These are phyloP conservation scores for Scleroderma citrinum DNA, from an alignment of 768 basidiomycete species.

Conservation along the genomic window DNA sequence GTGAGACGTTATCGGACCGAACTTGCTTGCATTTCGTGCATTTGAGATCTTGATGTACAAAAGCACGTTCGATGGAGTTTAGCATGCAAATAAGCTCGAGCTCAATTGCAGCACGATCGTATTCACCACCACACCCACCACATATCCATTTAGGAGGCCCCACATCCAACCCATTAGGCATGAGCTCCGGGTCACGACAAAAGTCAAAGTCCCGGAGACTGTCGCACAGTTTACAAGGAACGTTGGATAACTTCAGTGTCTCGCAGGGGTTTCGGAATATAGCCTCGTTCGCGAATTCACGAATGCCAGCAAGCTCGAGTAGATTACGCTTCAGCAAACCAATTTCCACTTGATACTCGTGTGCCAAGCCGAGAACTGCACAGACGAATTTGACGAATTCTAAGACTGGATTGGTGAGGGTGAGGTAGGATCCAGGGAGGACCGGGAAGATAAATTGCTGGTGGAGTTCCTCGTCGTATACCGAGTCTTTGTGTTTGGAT, in stretches of 20 bases:
- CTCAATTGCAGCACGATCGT: conserved; percentile 86
- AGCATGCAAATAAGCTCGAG: conserved; percentile 77
- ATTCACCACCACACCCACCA: conserved; percentile 71
- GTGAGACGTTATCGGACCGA: conserved; percentile 80
- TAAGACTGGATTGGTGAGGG: conserved; percentile 71
- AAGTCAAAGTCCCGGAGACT: conserved; percentile 88
- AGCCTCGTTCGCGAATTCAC: conserved; percentile 84
- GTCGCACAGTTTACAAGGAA: conserved; percentile 87
- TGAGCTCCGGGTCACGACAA: conserved; percentile 83
- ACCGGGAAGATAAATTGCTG: conserved; percentile 74
- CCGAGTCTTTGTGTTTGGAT: conserved; percentile 54
- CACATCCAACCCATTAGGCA: conserved; percentile 49
- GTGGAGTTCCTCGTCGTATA: conserved; percentile 46
- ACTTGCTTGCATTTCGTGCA: conserved; percentile 90
- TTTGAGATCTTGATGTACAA: conserved; percentile 84
- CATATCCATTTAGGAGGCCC: conserved; percentile 62
- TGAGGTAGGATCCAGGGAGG: conserved; percentile 81
- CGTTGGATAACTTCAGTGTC: conserved; percentile 74
- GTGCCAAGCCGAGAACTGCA: conserved; percentile 73
- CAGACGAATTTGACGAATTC: conserved; percentile 88
- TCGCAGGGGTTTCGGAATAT: conserved; percentile 90
- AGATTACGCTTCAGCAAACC: conserved; percentile 85
- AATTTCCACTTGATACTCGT: conserved; percentile 81
- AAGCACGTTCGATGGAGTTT: conserved; percentile 61
- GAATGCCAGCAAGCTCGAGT: conserved; percentile 79